phyloP scores from a whole-genome alignment of 176 grass and related monocot genomes.

The Echinochloa phyllopogon region DNA sequence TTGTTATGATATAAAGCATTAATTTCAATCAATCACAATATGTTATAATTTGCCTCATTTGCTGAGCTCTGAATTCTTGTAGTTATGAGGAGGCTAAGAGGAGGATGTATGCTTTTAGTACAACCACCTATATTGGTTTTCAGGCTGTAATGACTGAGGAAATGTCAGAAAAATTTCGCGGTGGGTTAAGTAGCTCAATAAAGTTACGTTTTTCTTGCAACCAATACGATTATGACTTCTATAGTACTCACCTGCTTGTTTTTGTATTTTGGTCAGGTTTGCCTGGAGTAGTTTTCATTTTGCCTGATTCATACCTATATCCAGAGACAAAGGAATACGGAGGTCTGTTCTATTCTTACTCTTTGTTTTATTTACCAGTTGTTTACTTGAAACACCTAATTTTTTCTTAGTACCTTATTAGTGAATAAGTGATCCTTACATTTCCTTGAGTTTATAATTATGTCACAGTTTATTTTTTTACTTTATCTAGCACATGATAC shows the following conservation, averaged over 20 bases:
- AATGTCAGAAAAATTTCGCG: constrained; percentile 92
- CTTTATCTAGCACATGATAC: neutral
- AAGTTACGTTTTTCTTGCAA: neutral
- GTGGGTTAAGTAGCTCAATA: constrained; percentile 39
- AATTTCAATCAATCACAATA: constrained; percentile 12
- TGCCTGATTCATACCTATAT: constrained; percentile 93
- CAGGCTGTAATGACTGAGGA: constrained; percentile 91
- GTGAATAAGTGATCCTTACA: neutral
- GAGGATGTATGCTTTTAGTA: constrained; percentile 91
- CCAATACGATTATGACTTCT: neutral
- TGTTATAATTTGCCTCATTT: constrained; percentile 16
- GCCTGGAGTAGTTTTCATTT: constrained; percentile 94
- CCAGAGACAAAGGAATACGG: constrained; percentile 96
- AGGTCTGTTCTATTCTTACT: constrained; percentile 59
- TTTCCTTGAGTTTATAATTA: neutral
- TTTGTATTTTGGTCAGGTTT: constrained; percentile 64
- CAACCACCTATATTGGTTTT: constrained; percentile 91
- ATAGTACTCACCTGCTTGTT: constrained; percentile 20
- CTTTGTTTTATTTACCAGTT: neutral
- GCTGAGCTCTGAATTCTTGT: constrained; percentile 33
- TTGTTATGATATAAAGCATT: constrained; percentile 21
- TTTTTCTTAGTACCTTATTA: neutral
- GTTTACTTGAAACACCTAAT: neutral
- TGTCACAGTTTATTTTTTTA: neutral
- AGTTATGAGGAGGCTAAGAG: constrained; percentile 92